phyloP scores from a whole-genome alignment of 2,329 filamentous ascomycete species.

The Diaporthe vaccinii region DNA sequence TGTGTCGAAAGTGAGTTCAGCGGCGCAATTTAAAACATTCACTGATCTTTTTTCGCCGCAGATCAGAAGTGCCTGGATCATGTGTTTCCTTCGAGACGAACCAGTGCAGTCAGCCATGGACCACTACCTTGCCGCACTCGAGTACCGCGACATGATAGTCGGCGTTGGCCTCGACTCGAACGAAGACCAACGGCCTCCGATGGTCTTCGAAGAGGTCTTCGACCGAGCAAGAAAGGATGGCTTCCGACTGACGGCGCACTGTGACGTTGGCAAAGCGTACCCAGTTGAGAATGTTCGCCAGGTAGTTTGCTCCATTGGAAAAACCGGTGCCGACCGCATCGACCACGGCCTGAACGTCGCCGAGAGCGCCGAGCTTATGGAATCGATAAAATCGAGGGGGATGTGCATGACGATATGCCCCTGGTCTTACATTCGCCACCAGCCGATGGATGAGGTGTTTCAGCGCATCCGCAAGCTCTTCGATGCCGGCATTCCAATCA shows the following conservation, averaged over 20 bases:
- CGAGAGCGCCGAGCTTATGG: constrained; percentile 51
- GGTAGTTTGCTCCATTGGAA: constrained; percentile 49
- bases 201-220: constrained; percentile 58
- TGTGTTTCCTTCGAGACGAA: constrained; percentile 59
- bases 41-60: neutral
- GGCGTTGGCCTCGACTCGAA: constrained; percentile 63
- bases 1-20: neutral
- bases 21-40: neutral
- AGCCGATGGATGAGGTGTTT: constrained; percentile 58
- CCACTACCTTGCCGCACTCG: constrained; percentile 54
- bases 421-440: constrained; percentile 57
- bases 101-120: constrained; percentile 54
- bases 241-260: constrained; percentile 62
- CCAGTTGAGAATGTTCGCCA: constrained; percentile 59
- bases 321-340: constrained; percentile 53
- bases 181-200: constrained; percentile 59
- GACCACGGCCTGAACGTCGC: constrained; percentile 58
- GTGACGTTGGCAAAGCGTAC: constrained; percentile 65
- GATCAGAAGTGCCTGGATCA: constrained; percentile 53
- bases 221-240: constrained; percentile 54
- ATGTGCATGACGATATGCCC: constrained; percentile 59
- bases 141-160: constrained; percentile 50
- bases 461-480: constrained; percentile 58
- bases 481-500: constrained; percentile 60
- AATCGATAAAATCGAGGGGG: constrained; percentile 48